Percentiles rank a stretch among this genome's conserved stretches.
Evolutionary conservation across 2,329 filamentous ascomycete genomes (phyloP).

Genomic region (Periconia macrospinosa): DNA sequence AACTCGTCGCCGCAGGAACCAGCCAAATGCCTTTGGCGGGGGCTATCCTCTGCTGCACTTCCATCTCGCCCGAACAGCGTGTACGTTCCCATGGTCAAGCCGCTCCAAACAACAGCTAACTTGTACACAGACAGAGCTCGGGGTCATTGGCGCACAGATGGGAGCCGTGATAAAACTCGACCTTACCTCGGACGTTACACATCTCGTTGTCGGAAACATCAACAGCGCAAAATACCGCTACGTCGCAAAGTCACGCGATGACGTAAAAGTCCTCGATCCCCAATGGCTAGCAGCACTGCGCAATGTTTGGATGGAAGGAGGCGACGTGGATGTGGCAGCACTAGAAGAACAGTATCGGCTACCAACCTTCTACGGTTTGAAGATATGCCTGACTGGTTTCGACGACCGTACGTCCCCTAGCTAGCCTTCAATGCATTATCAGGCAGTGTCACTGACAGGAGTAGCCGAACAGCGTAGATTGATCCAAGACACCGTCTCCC

Average conservation of each 20-base stretch:
- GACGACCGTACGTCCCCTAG: slow-evolving; percentile 57
- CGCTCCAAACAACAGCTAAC: slow-evolving; percentile 6
- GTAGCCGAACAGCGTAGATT: slow-evolving; percentile 66
- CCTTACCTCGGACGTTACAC: slow-evolving; percentile 92
- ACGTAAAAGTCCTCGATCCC: slow-evolving; percentile 80
- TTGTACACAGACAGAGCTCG: slow-evolving; percentile 55
- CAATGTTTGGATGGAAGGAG: slow-evolving; percentile 77
- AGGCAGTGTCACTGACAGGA: slow-evolving; percentile 25
- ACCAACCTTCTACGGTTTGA: slow-evolving; percentile 63
- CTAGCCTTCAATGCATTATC: neutral
- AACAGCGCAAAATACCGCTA: slow-evolving; percentile 94
- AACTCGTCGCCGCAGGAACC: slow-evolving; percentile 19
- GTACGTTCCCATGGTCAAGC: slow-evolving; percentile 48
- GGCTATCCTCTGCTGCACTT: slow-evolving; percentile 84
- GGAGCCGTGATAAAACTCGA: slow-evolving; percentile 87
- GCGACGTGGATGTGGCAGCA: slow-evolving; percentile 69
- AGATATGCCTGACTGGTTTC: slow-evolving; percentile 71
- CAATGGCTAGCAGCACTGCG: slow-evolving; percentile 83
- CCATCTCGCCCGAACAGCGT: slow-evolving; percentile 75
- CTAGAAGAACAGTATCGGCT: slow-evolving; percentile 70
- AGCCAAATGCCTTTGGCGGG: slow-evolving; percentile 52
- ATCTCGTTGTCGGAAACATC: slow-evolving; percentile 87
- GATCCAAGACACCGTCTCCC: slow-evolving; percentile 68
- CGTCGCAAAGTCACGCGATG: slow-evolving; percentile 84
- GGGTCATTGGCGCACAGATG: slow-evolving; percentile 71